Percentiles rank a stretch among this genome's conserved stretches.
phyloP scores from a whole-genome alignment of 2,329 filamentous ascomycete species.

The Ascochyta koolunga region DNA sequence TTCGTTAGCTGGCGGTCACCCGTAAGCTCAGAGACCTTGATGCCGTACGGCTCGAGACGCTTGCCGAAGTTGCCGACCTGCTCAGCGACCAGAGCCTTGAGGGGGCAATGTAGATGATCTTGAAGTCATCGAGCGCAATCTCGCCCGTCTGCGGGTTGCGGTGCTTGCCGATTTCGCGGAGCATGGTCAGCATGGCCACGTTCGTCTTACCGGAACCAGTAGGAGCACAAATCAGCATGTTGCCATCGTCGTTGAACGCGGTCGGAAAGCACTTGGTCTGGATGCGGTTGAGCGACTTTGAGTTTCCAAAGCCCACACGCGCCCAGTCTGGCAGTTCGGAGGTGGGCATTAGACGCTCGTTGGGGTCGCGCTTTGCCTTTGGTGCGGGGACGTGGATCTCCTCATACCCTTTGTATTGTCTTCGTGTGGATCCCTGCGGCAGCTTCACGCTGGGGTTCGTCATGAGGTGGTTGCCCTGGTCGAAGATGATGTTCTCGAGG shows the following conservation, averaged over 20 bases:
- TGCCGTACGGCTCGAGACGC: constrained; percentile 86
- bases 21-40: constrained; percentile 92
- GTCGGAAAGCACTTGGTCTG: constrained; percentile 92
- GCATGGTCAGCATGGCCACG: constrained; percentile 94
- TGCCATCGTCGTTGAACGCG: constrained; percentile 92
- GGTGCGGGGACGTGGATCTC: constrained; percentile 96
- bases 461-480: constrained; percentile 98
- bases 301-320: constrained; percentile 79
- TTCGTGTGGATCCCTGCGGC: constrained; percentile 92
- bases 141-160: constrained; percentile 87
- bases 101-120: constrained; percentile 95
- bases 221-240: constrained; percentile 96
- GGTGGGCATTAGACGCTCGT: constrained; percentile 78
- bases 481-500: constrained; percentile 93
- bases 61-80: constrained; percentile 98
- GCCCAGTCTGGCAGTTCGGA: constrained; percentile 93
- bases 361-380: constrained; percentile 81
- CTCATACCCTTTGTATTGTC: constrained; percentile 96
- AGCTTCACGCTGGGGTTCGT: constrained; percentile 96
- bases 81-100: constrained; percentile 96
- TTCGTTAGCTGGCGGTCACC: constrained; percentile 98
- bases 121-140: constrained; percentile 94
- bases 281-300: constrained; percentile 90
- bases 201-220: constrained; percentile 99
- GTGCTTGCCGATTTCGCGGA: constrained; percentile 96